Conservation (phyloP, 306 rosid species). For the Casuarina equisetifolia region DNA sequence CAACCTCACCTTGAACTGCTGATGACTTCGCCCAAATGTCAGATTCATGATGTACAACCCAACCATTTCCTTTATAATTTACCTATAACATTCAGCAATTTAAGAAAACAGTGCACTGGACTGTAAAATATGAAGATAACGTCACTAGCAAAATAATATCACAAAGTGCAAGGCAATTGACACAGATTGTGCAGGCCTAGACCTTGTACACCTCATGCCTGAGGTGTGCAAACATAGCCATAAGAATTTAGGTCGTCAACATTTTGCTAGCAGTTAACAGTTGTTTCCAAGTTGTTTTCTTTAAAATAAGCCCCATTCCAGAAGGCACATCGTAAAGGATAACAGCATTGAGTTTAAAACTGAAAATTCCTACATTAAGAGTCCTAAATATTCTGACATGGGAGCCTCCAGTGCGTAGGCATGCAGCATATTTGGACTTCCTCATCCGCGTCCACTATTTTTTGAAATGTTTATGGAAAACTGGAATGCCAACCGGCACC, state of each 20-base stretch:
- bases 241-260: neutral
- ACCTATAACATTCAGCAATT: slow-evolving; percentile 42
- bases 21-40: slow-evolving; percentile 83
- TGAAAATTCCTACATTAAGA: neutral
- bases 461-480: neutral
- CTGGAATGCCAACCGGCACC: neutral
- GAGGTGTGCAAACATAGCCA: neutral
- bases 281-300: neutral
- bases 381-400: neutral
- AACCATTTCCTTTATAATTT: slow-evolving; percentile 69
- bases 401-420: neutral
- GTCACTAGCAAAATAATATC: neutral
- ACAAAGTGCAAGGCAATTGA: neutral
- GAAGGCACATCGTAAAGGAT: neutral
- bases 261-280: too few relatives aligned
- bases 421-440: neutral
- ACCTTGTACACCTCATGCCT: slow-evolving; percentile 1
- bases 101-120: slow-evolving; percentile 1
- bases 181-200: slow-evolving; percentile 8
- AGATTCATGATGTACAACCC: slow-evolving; percentile 80
- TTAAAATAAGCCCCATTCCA: neutral
- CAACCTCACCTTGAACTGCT: slow-evolving; percentile 62
- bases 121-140: neutral
- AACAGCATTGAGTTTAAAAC: slow-evolving; percentile 1
- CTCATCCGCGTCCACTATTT: neutral